Conservation (phyloP, 2,329 filamentous ascomycete species). For the Fusarium abutilonis region DNA sequence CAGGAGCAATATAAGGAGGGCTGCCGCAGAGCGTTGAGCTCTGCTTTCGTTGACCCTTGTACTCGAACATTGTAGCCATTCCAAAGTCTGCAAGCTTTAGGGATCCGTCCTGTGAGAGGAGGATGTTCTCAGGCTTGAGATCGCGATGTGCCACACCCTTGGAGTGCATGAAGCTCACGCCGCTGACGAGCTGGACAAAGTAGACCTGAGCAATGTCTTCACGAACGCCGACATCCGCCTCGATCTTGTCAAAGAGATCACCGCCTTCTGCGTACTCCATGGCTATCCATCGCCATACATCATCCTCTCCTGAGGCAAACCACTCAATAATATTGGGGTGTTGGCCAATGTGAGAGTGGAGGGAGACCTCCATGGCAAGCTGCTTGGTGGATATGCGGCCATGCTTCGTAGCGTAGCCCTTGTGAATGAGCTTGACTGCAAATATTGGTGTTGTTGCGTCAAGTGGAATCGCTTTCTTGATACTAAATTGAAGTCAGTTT, state of each 20-base stretch:
- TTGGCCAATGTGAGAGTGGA: conserved; percentile 87
- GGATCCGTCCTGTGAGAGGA: conserved; percentile 84
- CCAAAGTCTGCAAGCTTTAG: conserved; percentile 98
- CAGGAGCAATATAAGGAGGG: conserved; percentile 96
- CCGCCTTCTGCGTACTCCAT: conserved; percentile 97
- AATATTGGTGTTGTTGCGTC: conserved; percentile 79
- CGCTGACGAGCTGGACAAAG: conserved; percentile 89
- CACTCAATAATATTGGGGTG: conserved; percentile 96
- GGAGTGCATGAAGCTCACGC: conserved; percentile 93
- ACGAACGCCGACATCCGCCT: conserved; percentile 93
- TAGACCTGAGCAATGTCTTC: conserved; percentile 97
- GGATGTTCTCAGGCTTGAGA: conserved; percentile 93
- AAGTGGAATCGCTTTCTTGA: conserved; percentile 89
- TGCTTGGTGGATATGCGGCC: conserved; percentile 90
- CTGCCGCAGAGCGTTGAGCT: conserved; percentile 93
- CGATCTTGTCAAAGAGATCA: conserved; percentile 98
- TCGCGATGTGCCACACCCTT: conserved; percentile 95
- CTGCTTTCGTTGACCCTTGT: conserved; percentile 82
- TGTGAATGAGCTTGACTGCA: conserved; percentile 98
- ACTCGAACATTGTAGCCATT: conserved; percentile 91
- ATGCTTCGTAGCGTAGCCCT: conserved; percentile 89
- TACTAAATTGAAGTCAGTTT: conserved; percentile 60
- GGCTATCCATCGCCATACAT: conserved; percentile 93
- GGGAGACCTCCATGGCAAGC: conserved; percentile 87
- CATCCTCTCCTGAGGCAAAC: conserved; percentile 87